Percentiles rank a stretch among this genome's conserved stretches.
Evolutionary conservation across 768 basidiomycete species (phyloP).

Genomic region (Lactarius akahatsu): DNA sequence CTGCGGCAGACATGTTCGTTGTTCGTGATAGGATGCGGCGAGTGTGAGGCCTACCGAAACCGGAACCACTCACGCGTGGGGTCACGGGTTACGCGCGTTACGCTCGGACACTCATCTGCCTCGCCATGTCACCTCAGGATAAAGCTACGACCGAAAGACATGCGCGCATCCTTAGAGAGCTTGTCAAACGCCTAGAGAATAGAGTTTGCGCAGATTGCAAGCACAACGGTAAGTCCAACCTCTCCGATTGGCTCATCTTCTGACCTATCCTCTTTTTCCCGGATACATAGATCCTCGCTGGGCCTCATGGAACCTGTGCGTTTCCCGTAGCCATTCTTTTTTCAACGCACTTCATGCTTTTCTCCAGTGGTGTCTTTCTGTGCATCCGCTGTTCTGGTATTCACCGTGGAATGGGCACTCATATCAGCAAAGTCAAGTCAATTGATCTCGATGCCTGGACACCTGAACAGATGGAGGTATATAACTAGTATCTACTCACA

Average conservation of each 20-base stretch:
- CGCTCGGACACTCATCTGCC: slow-evolving; percentile 8
- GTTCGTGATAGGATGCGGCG: not conserved
- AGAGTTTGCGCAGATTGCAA: slow-evolving; percentile 97
- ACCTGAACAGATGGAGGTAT: slow-evolving; percentile 93
- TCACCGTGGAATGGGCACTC: slow-evolving; percentile 97
- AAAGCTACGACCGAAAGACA: slow-evolving; percentile 83
- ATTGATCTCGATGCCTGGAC: slow-evolving; percentile 98
- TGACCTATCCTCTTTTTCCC: not conserved
- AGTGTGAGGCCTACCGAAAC: no score
- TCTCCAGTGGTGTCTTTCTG: slow-evolving; percentile 78
- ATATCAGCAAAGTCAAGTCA: slow-evolving; percentile 96
- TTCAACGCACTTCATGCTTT: slow-evolving; percentile 10
- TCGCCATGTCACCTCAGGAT: slow-evolving; percentile 58
- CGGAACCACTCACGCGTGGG: not conserved
- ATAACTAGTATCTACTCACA: slow-evolving; percentile 11
- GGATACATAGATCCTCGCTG: slow-evolving; percentile 79
- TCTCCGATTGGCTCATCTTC: not conserved
- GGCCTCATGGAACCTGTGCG: slow-evolving; percentile 96
- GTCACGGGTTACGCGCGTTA: slow-evolving; percentile 7
- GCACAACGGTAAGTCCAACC: slow-evolving; percentile 71
- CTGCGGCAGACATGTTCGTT: slow-evolving; percentile 45
- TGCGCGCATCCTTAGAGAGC: slow-evolving; percentile 74
- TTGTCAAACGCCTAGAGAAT: slow-evolving; percentile 88
- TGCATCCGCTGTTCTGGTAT: slow-evolving; percentile 98
- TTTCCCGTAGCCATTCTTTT: slow-evolving; percentile 9